phyloP scores from a whole-genome alignment of 1,284 basidiomycete species.

The Uromyces viciae-fabae region DNA sequence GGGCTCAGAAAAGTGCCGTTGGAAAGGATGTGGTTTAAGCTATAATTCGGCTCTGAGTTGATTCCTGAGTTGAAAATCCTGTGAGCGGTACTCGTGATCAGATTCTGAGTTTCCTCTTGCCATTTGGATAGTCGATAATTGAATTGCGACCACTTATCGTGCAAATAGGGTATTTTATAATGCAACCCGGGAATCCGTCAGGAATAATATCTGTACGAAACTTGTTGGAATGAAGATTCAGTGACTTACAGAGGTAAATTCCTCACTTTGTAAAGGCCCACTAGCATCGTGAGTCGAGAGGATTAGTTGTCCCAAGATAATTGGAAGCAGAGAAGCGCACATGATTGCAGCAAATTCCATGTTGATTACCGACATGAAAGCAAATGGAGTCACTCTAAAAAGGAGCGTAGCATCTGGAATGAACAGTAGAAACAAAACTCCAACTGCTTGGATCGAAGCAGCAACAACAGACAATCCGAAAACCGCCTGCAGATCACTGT shows the following conservation, averaged over 20 bases:
- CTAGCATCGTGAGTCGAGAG: neutral
- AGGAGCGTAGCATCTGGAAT: slow-evolving; percentile 13
- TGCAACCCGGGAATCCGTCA: neutral
- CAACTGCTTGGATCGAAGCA: slow-evolving; percentile 26
- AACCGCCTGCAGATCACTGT: slow-evolving; percentile 21
- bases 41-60: slow-evolving; percentile 11
- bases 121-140: slow-evolving; percentile 21
- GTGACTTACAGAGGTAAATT: slow-evolving; percentile 25
- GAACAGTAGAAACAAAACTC: slow-evolving; percentile 12
- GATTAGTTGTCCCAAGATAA: neutral
- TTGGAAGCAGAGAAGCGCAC: slow-evolving; percentile 16
- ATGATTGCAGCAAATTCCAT: slow-evolving; percentile 15
- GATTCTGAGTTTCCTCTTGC: slow-evolving; percentile 4
- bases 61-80: slow-evolving; percentile 20
- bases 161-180: neutral
- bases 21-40: slow-evolving; percentile 6
- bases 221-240: neutral
- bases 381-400: slow-evolving; percentile 20
- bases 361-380: slow-evolving; percentile 18
- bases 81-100: slow-evolving; percentile 5
- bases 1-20: slow-evolving; percentile 37
- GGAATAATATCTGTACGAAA: no score
- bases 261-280: slow-evolving; percentile 12
- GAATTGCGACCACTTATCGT: slow-evolving; percentile 18
- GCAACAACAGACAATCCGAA: neutral